These are phyloP conservation scores for Aureobasidium sp. DNA, from an alignment of 2,329 filamentous ascomycete species.

Conservation along the genomic window DNA sequence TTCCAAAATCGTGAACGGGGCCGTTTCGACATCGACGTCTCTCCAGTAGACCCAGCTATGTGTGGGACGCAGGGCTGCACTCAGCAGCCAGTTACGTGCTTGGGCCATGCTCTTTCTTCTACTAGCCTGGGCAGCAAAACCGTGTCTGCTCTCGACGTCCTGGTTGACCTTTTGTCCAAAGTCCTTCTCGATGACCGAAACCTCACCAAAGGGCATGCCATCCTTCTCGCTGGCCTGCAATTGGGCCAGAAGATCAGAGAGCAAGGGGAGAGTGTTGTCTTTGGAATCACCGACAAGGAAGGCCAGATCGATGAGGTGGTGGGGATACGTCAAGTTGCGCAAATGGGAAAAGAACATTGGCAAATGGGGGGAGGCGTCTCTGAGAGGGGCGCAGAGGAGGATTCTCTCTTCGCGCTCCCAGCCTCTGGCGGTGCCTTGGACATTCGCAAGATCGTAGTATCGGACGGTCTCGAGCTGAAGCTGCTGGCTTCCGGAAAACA, in stretches of 20 bases:
- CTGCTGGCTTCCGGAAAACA: constrained; percentile 55
- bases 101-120: constrained; percentile 96
- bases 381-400: constrained; percentile 84
- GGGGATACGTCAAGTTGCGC: constrained; percentile 92
- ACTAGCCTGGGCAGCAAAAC: constrained; percentile 90
- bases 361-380: constrained; percentile 86
- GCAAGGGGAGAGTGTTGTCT: constrained; percentile 72
- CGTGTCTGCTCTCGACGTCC: constrained; percentile 94
- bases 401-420: constrained; percentile 97
- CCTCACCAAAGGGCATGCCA: constrained; percentile 83
- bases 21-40: constrained; percentile 96
- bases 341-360: constrained; percentile 99
- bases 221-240: constrained; percentile 75
- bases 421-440: constrained; percentile 82
- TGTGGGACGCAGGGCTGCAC: constrained; percentile 83
- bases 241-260: constrained; percentile 67
- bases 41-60: constrained; percentile 99
- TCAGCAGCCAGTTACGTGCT: constrained; percentile 93
- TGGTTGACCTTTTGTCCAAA: constrained; percentile 98
- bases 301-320: constrained; percentile 90
- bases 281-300: constrained; percentile 98
- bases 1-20: constrained; percentile 91
- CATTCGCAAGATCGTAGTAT: constrained; percentile 91
- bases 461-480: constrained; percentile 88
- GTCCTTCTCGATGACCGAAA: constrained; percentile 97